Evolutionary conservation across 192 early-diverging fungal species (phyloP).

Genomic region (Neocallimastix lanati): DNA sequence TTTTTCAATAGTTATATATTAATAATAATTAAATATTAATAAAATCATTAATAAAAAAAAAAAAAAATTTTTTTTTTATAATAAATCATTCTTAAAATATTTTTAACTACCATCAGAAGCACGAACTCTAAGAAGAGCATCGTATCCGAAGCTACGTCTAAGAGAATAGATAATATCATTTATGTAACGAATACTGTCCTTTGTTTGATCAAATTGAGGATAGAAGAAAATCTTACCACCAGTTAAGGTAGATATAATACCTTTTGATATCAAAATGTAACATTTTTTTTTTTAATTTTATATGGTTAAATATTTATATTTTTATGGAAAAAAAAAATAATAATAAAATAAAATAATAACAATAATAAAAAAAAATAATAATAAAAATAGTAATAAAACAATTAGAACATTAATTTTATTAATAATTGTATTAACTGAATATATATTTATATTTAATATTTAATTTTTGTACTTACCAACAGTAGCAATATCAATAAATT

Average conservation of each 20-base stretch:
- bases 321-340: too few relatives aligned
- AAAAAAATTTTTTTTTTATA: background rate
- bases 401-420: background rate
- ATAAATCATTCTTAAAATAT: too few relatives aligned
- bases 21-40: too few relatives aligned
- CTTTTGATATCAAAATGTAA: too few relatives aligned
- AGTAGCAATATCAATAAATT: constrained; percentile 81
- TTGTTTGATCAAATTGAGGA: constrained; percentile 54
- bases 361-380: too few relatives aligned
- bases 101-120: constrained; percentile 78
- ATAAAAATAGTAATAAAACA: background rate
- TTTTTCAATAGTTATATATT: too few relatives aligned
- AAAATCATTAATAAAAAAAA: background rate
- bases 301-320: too few relatives aligned
- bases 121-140: constrained; percentile 71
- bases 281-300: too few relatives aligned
- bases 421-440: too few relatives aligned
- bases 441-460: background rate
- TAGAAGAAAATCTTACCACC: constrained; percentile 74
- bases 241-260: constrained; percentile 58
- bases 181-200: constrained; percentile 52
- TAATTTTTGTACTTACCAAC: constrained; percentile 19
- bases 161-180: constrained; percentile 55
- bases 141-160: constrained; percentile 64
- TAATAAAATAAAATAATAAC: background rate